phyloP scores from a whole-genome alignment of 1,284 basidiomycete species.

The Earliella scabrosa region DNA sequence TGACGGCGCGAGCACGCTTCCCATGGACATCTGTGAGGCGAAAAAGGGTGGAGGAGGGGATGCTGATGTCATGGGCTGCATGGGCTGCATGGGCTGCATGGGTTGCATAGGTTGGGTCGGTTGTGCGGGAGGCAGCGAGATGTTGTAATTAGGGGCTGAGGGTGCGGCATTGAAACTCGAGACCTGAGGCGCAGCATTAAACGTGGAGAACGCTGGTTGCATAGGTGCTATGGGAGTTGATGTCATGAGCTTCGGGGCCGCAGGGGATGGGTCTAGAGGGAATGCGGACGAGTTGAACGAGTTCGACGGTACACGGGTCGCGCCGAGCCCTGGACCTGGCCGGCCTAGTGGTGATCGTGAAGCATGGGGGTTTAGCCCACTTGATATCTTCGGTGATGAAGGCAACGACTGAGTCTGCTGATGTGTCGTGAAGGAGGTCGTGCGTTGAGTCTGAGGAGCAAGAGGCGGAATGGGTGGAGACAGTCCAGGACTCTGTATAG shows the following conservation, averaged over 20 bases:
- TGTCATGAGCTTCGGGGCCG: slow-evolving; percentile 11
- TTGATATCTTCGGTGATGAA: slow-evolving; percentile 41
- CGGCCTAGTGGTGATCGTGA: slow-evolving; percentile 28
- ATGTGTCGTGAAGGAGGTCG: slow-evolving; percentile 22
- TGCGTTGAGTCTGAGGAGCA: slow-evolving; percentile 7
- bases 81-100: slow-evolving; percentile 14
- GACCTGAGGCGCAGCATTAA: slow-evolving; percentile 2
- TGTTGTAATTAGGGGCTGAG: slow-evolving; percentile 34
- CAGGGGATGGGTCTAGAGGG: slow-evolving; percentile 25
- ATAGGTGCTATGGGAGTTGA: slow-evolving; percentile 17
- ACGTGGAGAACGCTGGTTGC: slow-evolving; percentile 19
- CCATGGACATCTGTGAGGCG: slow-evolving; percentile 47
- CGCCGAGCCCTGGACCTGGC: slow-evolving; percentile 44
- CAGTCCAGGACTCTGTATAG: slow-evolving; percentile 28
- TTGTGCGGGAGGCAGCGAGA: slow-evolving; percentile 29
- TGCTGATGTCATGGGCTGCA: slow-evolving; percentile 30
- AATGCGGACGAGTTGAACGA: slow-evolving; percentile 42
- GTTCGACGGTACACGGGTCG: slow-evolving; percentile 39
- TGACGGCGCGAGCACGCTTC: slow-evolving; percentile 60
- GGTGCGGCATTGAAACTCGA: neutral
- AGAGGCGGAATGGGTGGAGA: slow-evolving; percentile 16
- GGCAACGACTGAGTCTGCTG: slow-evolving; percentile 43
- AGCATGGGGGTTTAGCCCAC: slow-evolving; percentile 20
- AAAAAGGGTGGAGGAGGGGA: slow-evolving; percentile 40
- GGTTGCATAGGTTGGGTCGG: too few relatives aligned